These are phyloP conservation scores for Diaporthe ilicicola DNA, from an alignment of 2,329 filamentous ascomycete genomes.

Conservation along the genomic window DNA sequence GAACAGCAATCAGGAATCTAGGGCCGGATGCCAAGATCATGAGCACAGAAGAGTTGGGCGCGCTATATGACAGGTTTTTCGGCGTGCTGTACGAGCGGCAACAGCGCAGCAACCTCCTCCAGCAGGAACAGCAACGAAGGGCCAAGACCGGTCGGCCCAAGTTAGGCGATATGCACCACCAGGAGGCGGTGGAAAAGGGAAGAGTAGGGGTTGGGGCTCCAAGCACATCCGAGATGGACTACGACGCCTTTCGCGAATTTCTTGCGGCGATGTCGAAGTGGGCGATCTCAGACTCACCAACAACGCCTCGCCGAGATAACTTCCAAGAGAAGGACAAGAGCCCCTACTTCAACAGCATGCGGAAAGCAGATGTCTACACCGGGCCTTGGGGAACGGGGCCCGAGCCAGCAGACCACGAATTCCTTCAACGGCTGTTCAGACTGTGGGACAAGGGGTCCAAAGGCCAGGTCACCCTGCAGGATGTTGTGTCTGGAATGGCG, in stretches of 20 bases:
- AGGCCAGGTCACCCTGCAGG: slow-evolving; percentile 84
- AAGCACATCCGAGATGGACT: slow-evolving; percentile 95
- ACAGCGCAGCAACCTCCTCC: slow-evolving; percentile 79
- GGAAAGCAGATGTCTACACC: slow-evolving; percentile 52
- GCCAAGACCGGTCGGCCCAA: slow-evolving; percentile 65
- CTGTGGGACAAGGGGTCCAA: slow-evolving; percentile 86
- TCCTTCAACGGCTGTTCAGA: slow-evolving; percentile 85
- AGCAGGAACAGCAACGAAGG: slow-evolving; percentile 76
- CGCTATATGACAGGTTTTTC: slow-evolving; percentile 95
- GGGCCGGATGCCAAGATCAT: slow-evolving; percentile 95
- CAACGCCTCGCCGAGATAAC: slow-evolving; percentile 59
- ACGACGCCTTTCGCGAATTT: slow-evolving; percentile 94
- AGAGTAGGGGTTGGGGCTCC: slow-evolving; percentile 82
- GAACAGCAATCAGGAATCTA: slow-evolving; percentile 94
- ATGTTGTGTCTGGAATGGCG: slow-evolving; percentile 90
- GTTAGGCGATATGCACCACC: slow-evolving; percentile 45
- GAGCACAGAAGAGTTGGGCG: slow-evolving; percentile 83
- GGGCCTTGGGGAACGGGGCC: slow-evolving; percentile 66
- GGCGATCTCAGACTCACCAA: slow-evolving; percentile 88
- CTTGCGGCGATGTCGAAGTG: slow-evolving; percentile 89
- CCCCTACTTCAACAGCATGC: slow-evolving; percentile 68
- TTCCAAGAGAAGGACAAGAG: slow-evolving; percentile 61
- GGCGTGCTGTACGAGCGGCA: slow-evolving; percentile 90
- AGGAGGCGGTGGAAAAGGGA: slow-evolving; percentile 77
- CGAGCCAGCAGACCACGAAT: slow-evolving; percentile 90